A percentile compares a stretch with the other conserved stretches of the same genome.
Evolutionary conservation across 1,139 yeast species (phyloP).

Genomic region (Kurtzmaniella quercitrusa): DNA sequence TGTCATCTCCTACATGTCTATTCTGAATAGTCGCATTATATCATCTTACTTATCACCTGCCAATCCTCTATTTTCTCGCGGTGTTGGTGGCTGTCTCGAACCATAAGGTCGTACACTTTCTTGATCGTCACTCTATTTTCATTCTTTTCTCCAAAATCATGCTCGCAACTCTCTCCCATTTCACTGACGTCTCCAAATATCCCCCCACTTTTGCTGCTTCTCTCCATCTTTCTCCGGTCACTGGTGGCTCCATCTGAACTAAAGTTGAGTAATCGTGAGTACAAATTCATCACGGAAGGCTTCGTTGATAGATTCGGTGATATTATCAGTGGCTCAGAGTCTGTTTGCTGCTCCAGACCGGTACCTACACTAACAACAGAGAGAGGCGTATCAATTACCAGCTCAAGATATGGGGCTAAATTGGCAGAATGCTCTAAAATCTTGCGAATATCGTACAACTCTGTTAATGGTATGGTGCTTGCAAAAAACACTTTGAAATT

Average conservation of each 20-base stretch:
- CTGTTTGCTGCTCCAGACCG: constrained; percentile 5
- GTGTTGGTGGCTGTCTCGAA: constrained; percentile 16
- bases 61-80: constrained; percentile 35
- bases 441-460: constrained; percentile 18
- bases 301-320: constrained; percentile 1
- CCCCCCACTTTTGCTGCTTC: not conserved
- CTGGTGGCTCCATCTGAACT: not conserved
- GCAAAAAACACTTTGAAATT: constrained; percentile 32
- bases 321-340: not conserved
- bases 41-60: constrained; percentile 39
- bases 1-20: no score
- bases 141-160: not conserved
- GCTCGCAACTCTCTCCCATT: constrained; percentile 5
- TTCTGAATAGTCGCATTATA: constrained; percentile 1
- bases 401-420: constrained; percentile 16
- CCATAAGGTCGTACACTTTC: constrained; percentile 25
- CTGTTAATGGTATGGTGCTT: constrained; percentile 8
- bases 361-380: constrained; percentile 5
- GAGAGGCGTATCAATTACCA: constrained; percentile 8
- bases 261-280: constrained; percentile 5
- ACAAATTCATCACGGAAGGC: constrained; percentile 3
- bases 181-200: constrained; percentile 24
- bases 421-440: constrained; percentile 17
- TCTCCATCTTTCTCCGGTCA: not conserved
- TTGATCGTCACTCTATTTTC: constrained; percentile 22